Conservation (phyloP, 306 rosid species). For the Vigna angularis region DNA sequence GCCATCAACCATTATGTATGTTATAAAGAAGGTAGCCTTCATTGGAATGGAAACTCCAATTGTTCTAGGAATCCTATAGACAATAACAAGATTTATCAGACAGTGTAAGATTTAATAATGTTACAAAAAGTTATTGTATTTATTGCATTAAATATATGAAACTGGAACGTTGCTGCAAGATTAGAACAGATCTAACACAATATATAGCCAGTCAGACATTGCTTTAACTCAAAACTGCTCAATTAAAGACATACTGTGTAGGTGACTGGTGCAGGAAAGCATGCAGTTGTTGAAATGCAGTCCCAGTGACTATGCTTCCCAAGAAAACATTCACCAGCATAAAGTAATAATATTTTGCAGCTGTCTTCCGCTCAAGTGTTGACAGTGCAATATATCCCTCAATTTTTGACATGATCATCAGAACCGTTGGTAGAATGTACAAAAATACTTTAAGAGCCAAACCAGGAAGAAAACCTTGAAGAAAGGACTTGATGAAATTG, state of each 20-base stretch:
- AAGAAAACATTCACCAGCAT: conserved; percentile 96
- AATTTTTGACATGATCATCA: conserved; percentile 92
- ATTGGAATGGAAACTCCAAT: conserved; percentile 97
- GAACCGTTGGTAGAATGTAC: conserved; percentile 86
- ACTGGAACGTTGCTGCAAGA: background rate
- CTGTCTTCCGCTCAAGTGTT: conserved; percentile 73
- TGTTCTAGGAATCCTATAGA: conserved; percentile 85
- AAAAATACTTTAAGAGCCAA: conserved; percentile 95
- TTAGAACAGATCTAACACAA: background rate
- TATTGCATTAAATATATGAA: conserved; percentile 14
- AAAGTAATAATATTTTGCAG: conserved; percentile 90
- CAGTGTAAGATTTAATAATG: background rate
- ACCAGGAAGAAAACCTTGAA: conserved; percentile 99
- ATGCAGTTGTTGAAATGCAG: conserved; percentile 92
- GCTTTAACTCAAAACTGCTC: background rate
- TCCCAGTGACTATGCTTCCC: conserved; percentile 96
- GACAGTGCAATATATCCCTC: conserved; percentile 93
- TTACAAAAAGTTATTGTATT: conserved; percentile 9
- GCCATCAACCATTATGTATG: conserved; percentile 97
- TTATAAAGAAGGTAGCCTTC: conserved; percentile 98
- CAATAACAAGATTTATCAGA: conserved; percentile 27
- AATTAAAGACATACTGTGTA: conserved; percentile 66
- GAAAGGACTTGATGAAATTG: conserved; percentile 92
- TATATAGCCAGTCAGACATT: background rate
- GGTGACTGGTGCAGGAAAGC: conserved; percentile 95